phyloP scores from a whole-genome alignment of 768 basidiomycete species.

The Mycena polygramma region DNA sequence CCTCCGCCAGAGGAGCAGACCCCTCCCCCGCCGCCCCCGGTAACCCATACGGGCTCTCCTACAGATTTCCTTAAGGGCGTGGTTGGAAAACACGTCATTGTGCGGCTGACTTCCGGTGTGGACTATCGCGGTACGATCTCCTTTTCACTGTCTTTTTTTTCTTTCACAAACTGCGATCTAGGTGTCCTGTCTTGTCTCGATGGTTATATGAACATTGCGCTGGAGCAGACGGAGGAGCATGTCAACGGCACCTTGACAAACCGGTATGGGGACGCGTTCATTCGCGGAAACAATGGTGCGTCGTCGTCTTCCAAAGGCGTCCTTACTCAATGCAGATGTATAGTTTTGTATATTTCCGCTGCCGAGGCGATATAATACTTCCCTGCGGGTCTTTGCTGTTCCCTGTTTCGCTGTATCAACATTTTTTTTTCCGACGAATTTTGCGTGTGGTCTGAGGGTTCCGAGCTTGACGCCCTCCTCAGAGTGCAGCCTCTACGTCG shows the following conservation, averaged over 20 bases:
- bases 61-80: constrained; percentile 96
- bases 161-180: constrained; percentile 45
- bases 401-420: constrained; percentile 28
- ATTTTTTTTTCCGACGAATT: neutral
- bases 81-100: constrained; percentile 95
- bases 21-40: constrained; percentile 65
- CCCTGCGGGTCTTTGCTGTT: constrained; percentile 16
- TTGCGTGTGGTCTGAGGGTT: too few relatives aligned
- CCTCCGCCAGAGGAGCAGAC: constrained; percentile 49
- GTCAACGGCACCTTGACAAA: constrained; percentile 91
- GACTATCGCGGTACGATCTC: constrained; percentile 85
- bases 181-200: constrained; percentile 95
- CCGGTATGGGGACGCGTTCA: constrained; percentile 95
- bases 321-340: constrained; percentile 15
- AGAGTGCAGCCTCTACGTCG: too few relatives aligned
- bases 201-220: constrained; percentile 99
- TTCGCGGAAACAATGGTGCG: constrained; percentile 92
- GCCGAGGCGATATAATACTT: constrained; percentile 65
- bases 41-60: constrained; percentile 78
- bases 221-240: constrained; percentile 98
- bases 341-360: constrained; percentile 86
- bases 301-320: neutral
- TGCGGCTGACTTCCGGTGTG: constrained; percentile 90
- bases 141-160: neutral
- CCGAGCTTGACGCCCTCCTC: too few relatives aligned